Evolutionary conservation across 2,329 filamentous ascomycete species (phyloP).

Genomic region (Talaromyces amestolkiae): DNA sequence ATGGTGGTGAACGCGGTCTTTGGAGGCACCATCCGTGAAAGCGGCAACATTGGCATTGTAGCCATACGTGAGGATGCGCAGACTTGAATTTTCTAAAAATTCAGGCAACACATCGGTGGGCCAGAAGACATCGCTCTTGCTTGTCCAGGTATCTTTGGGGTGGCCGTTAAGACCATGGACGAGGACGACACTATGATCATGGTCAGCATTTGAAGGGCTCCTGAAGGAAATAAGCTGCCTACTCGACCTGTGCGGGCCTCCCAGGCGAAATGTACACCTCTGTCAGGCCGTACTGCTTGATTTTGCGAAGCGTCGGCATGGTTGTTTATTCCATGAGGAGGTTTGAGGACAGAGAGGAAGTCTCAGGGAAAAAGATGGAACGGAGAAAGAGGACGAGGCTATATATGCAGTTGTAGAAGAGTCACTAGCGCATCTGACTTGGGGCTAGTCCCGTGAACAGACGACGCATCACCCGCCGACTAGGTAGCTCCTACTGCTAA

Average conservation of each 20-base stretch:
- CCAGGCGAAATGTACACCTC: slow-evolving; percentile 40
- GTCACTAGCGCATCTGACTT: slow-evolving; percentile 14
- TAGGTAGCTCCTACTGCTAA: not conserved
- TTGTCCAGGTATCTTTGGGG: slow-evolving; percentile 62
- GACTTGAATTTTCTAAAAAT: slow-evolving; percentile 56
- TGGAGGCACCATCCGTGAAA: slow-evolving; percentile 55
- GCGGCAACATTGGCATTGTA: slow-evolving; percentile 66
- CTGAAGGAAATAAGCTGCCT: slow-evolving; percentile 12
- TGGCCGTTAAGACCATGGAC: slow-evolving; percentile 69
- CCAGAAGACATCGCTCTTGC: slow-evolving; percentile 60
- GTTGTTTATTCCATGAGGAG: not conserved
- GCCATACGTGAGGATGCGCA: slow-evolving; percentile 68
- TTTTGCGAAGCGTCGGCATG: slow-evolving; percentile 18
- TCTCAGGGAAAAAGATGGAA: not conserved
- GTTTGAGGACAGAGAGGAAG: not conserved
- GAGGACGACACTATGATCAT: slow-evolving; percentile 54
- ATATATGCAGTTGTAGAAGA: not conserved
- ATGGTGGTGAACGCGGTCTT: slow-evolving; percentile 68
- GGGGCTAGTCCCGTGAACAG: slow-evolving; percentile 6
- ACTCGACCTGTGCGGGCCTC: slow-evolving; percentile 40
- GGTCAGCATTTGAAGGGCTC: not conserved
- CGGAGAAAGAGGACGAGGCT: not conserved
- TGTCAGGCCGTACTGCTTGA: slow-evolving; percentile 43
- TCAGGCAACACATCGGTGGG: slow-evolving; percentile 64
- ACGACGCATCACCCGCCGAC: not conserved